Percentiles rank a stretch among this genome's conserved stretches.
phyloP scores from a whole-genome alignment of 2,329 filamentous ascomycete species.

The Cladosporium sphaerospermum region DNA sequence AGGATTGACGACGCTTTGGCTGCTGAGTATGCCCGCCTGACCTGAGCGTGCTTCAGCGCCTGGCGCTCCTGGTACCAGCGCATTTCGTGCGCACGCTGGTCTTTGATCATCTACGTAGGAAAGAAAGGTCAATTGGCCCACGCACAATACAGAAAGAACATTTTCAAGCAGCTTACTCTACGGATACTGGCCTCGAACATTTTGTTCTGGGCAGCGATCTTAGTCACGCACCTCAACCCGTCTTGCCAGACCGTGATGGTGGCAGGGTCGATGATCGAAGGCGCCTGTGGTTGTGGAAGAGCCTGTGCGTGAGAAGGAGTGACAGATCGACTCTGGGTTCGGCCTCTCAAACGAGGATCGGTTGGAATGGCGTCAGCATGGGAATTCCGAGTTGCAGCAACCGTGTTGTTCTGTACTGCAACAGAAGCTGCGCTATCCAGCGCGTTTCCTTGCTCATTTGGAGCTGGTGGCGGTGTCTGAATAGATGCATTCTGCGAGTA shows the following conservation, averaged over 20 bases:
- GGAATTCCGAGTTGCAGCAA: background rate
- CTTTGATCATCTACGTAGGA: constrained; percentile 48
- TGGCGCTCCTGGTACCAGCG: constrained; percentile 44
- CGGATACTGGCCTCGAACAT: constrained; percentile 35
- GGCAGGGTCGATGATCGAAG: constrained; percentile 36
- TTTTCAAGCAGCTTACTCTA: constrained; percentile 28
- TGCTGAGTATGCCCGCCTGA: constrained; percentile 22
- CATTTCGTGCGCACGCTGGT: constrained; percentile 57
- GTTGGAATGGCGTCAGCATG: background rate
- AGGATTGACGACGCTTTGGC: constrained; percentile 29
- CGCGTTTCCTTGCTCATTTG: background rate
- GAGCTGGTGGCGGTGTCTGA: background rate
- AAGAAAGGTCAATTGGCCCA: constrained; percentile 20
- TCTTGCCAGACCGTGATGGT: constrained; percentile 45
- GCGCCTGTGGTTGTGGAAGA: background rate
- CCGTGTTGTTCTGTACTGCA: background rate
- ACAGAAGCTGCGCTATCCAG: background rate
- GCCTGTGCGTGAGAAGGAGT: constrained; percentile 2
- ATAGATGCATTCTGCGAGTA: background rate
- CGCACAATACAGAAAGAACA: constrained; percentile 1
- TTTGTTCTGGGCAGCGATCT: constrained; percentile 40
- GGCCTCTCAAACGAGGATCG: constrained; percentile 8
- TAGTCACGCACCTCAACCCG: constrained; percentile 42
- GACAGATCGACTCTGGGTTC: constrained; percentile 19
- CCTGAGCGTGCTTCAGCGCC: constrained; percentile 28